These are phyloP conservation scores for Coemansia sp. DNA, from an alignment of 192 early-diverging fungal species.

Conservation along the genomic window DNA sequence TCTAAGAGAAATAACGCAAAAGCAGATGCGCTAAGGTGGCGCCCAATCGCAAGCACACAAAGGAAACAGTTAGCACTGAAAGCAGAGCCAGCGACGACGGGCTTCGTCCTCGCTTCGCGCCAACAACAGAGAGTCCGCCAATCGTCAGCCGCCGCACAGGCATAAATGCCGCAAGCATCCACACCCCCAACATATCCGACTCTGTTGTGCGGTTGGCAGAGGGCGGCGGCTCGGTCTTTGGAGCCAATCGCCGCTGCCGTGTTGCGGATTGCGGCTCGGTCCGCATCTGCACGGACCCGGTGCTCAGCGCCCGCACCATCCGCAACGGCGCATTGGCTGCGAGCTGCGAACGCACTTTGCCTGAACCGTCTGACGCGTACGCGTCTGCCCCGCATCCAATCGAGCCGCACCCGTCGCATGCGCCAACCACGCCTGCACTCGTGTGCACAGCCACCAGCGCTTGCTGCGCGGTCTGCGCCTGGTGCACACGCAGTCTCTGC, in stretches of 20 bases:
- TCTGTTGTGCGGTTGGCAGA: neutral
- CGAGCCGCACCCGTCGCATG: conserved; percentile 23
- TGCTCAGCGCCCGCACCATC: neutral
- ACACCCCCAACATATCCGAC: neutral
- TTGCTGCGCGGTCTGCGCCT: conserved; percentile 7
- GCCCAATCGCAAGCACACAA: conserved; percentile 16
- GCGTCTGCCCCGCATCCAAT: conserved; percentile 9
- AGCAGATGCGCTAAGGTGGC: neutral
- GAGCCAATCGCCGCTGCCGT: neutral
- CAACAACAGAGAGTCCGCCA: conserved; percentile 3
- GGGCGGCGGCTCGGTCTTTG: neutral
- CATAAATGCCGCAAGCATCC: conserved; percentile 32
- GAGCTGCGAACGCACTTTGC: neutral
- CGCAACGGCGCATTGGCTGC: neutral
- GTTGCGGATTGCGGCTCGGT: conserved; percentile 2
- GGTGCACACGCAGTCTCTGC: conserved; percentile 40
- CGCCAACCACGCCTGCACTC: conserved; percentile 6
- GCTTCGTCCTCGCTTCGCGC: neutral
- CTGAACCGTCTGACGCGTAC: neutral
- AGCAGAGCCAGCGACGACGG: conserved; percentile 20
- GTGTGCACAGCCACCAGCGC: conserved; percentile 31
- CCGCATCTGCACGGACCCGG: neutral
- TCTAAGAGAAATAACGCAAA: neutral
- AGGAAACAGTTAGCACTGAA: conserved; percentile 7
- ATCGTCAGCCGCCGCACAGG: conserved; percentile 42